Conservation (phyloP, 2,329 filamentous ascomycete species). For the Cercospora citrullina region DNA sequence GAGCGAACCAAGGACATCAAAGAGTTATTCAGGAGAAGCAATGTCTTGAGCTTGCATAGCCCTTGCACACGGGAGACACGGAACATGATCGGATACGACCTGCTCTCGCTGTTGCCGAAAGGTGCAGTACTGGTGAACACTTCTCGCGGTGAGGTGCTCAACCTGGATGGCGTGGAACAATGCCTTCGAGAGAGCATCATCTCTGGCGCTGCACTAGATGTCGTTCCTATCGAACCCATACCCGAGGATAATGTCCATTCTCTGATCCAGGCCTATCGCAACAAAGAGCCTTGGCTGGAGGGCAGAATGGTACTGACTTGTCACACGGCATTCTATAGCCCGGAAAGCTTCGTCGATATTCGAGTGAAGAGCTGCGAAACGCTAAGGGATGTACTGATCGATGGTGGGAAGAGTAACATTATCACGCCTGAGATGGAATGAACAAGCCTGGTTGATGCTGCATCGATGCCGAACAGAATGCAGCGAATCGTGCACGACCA, state of each 20-base stretch:
- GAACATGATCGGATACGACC: conserved; percentile 32
- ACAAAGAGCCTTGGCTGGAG: conserved; percentile 47
- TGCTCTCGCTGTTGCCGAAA: conserved; percentile 34
- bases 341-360: conserved; percentile 34
- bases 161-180: conserved; percentile 35
- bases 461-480: too few relatives aligned
- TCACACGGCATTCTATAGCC: conserved; percentile 34
- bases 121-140: conserved; percentile 38
- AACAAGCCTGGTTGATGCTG: too few relatives aligned
- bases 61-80: conserved; percentile 68
- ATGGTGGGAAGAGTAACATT: conserved; percentile 30
- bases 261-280: conserved; percentile 35
- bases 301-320: conserved; percentile 42
- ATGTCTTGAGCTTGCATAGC: conserved; percentile 70
- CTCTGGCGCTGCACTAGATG: conserved; percentile 37
- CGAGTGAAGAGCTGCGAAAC: conserved; percentile 34
- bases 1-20: conserved; percentile 36
- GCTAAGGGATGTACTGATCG: conserved; percentile 32
- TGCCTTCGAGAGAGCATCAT: conserved; percentile 34
- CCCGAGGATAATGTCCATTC: conserved; percentile 34
- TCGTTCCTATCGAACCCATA: conserved; percentile 38
- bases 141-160: conserved; percentile 36
- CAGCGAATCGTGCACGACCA: too few relatives aligned
- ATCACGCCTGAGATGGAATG: conserved; percentile 34
- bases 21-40: conserved; percentile 43